These are phyloP conservation scores for Porodaedalea pini DNA, from an alignment of 1,284 basidiomycete species.

Conservation along the genomic window DNA sequence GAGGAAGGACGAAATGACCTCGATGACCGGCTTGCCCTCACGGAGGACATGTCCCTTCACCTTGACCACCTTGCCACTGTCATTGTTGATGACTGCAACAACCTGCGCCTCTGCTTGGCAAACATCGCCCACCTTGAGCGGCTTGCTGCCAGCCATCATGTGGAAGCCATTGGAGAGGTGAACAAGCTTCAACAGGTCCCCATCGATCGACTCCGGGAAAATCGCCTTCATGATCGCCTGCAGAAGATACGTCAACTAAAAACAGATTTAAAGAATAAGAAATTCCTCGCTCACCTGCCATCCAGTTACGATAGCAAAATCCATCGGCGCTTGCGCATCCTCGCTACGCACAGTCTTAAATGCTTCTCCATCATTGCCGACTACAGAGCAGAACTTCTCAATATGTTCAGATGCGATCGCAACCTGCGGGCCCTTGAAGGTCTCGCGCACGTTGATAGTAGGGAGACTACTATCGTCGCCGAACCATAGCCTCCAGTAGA, in stretches of 20 bases:
- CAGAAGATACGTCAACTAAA: constrained; percentile 3
- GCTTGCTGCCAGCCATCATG: constrained; percentile 73
- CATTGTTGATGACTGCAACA: constrained; percentile 85
- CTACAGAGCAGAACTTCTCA: constrained; percentile 88
- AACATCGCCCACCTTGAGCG: constrained; percentile 82
- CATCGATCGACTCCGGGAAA: constrained; percentile 89
- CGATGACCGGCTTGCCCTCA: constrained; percentile 77
- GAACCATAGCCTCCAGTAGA: constrained; percentile 97
- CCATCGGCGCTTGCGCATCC: constrained; percentile 87
- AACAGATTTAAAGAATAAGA: background rate
- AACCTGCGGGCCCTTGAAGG: constrained; percentile 82
- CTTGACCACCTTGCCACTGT: constrained; percentile 91
- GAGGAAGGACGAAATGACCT: constrained; percentile 93
- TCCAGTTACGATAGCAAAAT: constrained; percentile 96
- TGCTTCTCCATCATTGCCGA: constrained; percentile 88
- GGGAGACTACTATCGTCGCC: constrained; percentile 79
- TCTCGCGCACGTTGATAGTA: constrained; percentile 69
- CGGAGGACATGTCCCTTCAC: constrained; percentile 86
- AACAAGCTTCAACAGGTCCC: constrained; percentile 92
- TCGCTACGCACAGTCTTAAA: constrained; percentile 79
- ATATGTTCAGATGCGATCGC: constrained; percentile 74
- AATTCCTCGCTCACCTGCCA: constrained; percentile 73
- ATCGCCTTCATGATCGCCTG: constrained; percentile 96
- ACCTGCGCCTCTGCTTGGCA: constrained; percentile 90
- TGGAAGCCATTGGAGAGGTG: constrained; percentile 97